Evolutionary conservation across 164 flowering plant species (phyloP), one percentile per base, ranked within the genome.

Genomic region (Malania oleifera): DNA sequence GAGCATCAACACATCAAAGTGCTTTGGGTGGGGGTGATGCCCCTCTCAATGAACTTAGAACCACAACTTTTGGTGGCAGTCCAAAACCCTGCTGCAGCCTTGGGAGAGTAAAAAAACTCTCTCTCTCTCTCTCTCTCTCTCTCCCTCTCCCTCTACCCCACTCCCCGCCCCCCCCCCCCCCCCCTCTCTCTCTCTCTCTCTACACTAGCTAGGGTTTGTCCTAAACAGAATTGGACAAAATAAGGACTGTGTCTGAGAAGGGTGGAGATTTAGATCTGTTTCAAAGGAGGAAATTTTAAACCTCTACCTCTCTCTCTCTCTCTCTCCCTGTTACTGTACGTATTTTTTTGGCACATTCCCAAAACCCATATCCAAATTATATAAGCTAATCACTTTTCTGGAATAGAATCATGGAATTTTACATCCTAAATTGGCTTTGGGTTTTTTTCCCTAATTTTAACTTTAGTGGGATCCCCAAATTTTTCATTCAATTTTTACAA

Each of bases 101-200:
- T 18, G 19, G 46, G 22, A 43, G 46, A 4, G 46, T 43, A 43
- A 18, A 43, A n/a, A n/a, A n/a, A n/a, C n/a, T n/a, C n/a, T n/a
- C n/a, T n/a, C n/a, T n/a, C n/a, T n/a, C n/a, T n/a, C n/a, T n/a
- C n/a, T n/a, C n/a, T n/a, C n/a, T n/a, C n/a, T n/a, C n/a, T n/a
- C n/a, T n/a, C n/a, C n/a, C n/a, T n/a, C n/a, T n/a, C n/a, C n/a
- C n/a, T n/a, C n/a, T 17, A 43, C 46, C 19, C 5, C 46, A 17
- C 46, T 1, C 46, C 5, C 22, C 5, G 22, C 18, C 46, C 3
- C 43, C 14, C 43, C 14, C 43, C 13, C 43, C 15, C 15, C 43
- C 13, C 43, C 43, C 13, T 17, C 46, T 43, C 46, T 43, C 46
- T 43, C 46, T 39, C 46, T 43, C 46, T 43, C 46, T 43, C 46